Evolutionary conservation across 2,329 filamentous ascomycete genomes (phyloP).

Genomic region (Trichoderma citrinoviride): DNA sequence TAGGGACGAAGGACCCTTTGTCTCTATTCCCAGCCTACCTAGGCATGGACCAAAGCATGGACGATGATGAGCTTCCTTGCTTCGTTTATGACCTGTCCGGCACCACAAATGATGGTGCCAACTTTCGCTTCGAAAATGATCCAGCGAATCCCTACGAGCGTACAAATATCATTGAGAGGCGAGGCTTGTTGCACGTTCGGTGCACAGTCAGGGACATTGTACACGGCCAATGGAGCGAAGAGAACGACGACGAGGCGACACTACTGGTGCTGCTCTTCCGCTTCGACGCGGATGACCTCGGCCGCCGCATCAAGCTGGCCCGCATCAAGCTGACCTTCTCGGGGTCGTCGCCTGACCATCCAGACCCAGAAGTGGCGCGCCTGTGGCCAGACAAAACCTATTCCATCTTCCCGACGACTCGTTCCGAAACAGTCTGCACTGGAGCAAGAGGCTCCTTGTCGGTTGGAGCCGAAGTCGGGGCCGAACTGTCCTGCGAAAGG

Average conservation of each 20-base stretch:
- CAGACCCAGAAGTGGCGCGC: background rate
- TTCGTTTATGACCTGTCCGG: background rate
- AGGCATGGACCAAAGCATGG: background rate
- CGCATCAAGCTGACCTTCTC: background rate
- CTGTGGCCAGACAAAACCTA: background rate
- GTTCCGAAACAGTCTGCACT: background rate
- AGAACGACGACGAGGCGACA: background rate
- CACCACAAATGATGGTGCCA: background rate
- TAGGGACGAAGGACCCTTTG: too few species aligned
- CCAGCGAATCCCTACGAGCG: background rate
- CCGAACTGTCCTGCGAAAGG: background rate
- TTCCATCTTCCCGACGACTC: background rate
- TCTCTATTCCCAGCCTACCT: too few species aligned
- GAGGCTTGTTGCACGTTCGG: background rate
- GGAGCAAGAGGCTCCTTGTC: background rate
- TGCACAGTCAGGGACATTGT: background rate
- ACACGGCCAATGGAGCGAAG: background rate
- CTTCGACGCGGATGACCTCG: background rate
- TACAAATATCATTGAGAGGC: background rate
- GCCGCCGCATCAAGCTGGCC: background rate
- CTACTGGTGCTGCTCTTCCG: background rate
- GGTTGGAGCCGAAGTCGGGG: background rate
- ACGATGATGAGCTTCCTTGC: background rate
- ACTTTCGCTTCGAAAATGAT: background rate
- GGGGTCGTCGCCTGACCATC: background rate